These are phyloP conservation scores for Skeletonema grethae DNA, from an alignment of 108 stramenopile species.

Conservation along the genomic window DNA sequence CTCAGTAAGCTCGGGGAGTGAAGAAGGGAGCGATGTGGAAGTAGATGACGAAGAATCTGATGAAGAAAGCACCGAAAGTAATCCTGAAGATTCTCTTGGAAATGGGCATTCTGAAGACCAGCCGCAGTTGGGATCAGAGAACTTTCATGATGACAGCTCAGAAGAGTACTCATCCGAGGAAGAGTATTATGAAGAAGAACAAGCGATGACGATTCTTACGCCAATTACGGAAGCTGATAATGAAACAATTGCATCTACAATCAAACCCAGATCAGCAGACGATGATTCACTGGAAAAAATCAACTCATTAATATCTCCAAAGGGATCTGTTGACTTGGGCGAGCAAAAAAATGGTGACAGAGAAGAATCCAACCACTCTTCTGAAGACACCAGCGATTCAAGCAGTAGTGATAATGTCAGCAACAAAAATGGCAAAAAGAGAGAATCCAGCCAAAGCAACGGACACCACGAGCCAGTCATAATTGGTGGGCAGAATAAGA, in stretches of 20 bases:
- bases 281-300: neutral
- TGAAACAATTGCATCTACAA: neutral
- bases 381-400: neutral
- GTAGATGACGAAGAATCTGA: conserved; percentile 6
- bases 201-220: conserved; percentile 13
- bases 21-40: neutral
- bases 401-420: neutral
- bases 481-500: neutral
- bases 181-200: conserved; percentile 10
- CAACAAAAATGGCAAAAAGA: neutral
- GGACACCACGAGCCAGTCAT: neutral
- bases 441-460: neutral
- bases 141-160: neutral
- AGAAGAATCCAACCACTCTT: neutral
- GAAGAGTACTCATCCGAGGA: conserved; percentile 11
- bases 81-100: conserved; percentile 6
- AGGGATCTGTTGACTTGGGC: neutral
- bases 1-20: neutral
- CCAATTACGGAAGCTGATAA: conserved; percentile 16
- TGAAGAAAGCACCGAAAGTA: conserved; percentile 2
- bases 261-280: neutral
- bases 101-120: conserved; percentile 10
- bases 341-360: neutral
- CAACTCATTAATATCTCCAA: neutral
- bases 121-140: neutral